These are phyloP conservation scores for Sclerotinia sclerotiorum DNA, from an alignment of 2,329 filamentous ascomycete species.

Conservation along the genomic window DNA sequence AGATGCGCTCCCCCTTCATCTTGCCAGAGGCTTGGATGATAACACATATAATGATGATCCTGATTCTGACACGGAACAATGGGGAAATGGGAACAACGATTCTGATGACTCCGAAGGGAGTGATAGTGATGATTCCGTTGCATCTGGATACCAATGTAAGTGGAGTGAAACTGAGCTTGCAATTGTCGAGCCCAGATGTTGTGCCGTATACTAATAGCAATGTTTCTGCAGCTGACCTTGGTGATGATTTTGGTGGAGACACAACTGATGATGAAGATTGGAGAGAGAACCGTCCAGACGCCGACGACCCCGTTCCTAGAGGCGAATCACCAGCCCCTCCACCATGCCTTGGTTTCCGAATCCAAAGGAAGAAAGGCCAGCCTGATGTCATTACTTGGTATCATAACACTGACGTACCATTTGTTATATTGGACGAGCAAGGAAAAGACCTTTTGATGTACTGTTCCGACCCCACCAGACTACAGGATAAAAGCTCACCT, in stretches of 20 bases:
- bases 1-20: constrained; percentile 15
- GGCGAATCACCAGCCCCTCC: constrained; percentile 9
- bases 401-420: constrained; percentile 41
- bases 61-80: constrained; percentile 15
- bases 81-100: constrained; percentile 14
- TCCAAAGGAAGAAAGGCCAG: constrained; percentile 27
- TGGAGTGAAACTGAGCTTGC: neutral
- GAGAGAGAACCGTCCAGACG: constrained; percentile 18
- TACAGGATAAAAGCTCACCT: constrained; percentile 16
- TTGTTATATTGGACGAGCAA: constrained; percentile 44
- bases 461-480: constrained; percentile 40
- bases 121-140: constrained; percentile 14
- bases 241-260: constrained; percentile 14
- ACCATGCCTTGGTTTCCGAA: constrained; percentile 23
- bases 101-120: constrained; percentile 3
- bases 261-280: constrained; percentile 23
- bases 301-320: neutral
- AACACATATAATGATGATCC: constrained; percentile 19
- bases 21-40: constrained; percentile 19
- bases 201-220: constrained; percentile 7
- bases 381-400: constrained; percentile 41
- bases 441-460: constrained; percentile 46
- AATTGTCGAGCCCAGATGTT: neutral
- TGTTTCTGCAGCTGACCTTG: constrained; percentile 46
- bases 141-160: constrained; percentile 24